Base-by-base conservation (phyloP, 176 grass and related monocot genomes). In the Alloteropsis semialata region DNA sequence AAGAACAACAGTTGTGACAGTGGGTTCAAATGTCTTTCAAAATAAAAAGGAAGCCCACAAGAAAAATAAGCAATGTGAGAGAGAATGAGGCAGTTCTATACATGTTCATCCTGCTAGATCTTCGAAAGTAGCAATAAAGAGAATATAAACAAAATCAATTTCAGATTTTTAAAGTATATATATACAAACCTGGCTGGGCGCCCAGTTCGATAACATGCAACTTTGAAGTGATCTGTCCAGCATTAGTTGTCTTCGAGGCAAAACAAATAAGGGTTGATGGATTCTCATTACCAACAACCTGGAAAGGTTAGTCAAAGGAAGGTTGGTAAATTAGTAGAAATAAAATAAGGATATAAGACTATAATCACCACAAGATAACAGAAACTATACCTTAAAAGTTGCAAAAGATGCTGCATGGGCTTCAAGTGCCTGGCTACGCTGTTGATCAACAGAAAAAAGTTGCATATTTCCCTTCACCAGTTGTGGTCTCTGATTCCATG, bases 371-470 rank as follows among this genome's bases (percentile, higher is more conserved):
- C 19, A 80, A 59, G 5, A 8, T 44, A 84, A 72, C 22, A 73
- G 18, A 78, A 81, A 25, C 0, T 50, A 17, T 51, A 90, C 91
- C 89, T 99, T 99, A 92, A 98, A 88, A 58, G 96, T 82, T 70
- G 93, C 91, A 85, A 99, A 99, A 46, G 93, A 92, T 78, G 96
- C 93, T 53, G 96, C 89, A 81, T 99, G 96, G 74, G 96, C 96
- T 93, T 99, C 96, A 94, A 99, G 93, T 36, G 93, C 93, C 85
- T 99, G 96, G 69, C 96, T 99, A 87, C 96, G 93, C 72, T 99
- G 96, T 65, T 99, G 93, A 53, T 99, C 96, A 54, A 99, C 89
- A 74, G 96, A 99, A 84, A 99, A 99, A 72, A 99, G 93, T 65
- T 99, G 96, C 93, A 99, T 96, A 63, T 92, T 99, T 78, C 96